Evolutionary conservation across 768 basidiomycete species (phyloP).

Genomic region (Rhodosporidiobolus sp.): DNA sequence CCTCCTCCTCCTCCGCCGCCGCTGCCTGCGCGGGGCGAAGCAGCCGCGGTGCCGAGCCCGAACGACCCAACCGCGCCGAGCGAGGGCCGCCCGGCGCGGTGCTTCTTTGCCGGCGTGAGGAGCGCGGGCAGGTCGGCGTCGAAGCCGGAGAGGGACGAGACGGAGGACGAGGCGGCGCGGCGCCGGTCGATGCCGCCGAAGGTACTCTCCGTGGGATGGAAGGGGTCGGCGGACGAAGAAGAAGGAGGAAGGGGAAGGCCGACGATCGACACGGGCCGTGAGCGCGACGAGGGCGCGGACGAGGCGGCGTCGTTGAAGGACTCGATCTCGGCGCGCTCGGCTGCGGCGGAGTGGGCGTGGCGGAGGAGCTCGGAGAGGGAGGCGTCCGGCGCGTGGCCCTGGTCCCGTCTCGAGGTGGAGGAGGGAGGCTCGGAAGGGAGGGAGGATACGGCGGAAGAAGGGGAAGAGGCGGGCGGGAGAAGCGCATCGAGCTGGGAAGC

Average conservation of each 20-base stretch:
- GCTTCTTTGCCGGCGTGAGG: background rate
- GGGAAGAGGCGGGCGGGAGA: background rate
- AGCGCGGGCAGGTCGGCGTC: background rate
- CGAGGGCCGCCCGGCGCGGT: constrained; percentile 11
- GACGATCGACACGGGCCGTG: background rate
- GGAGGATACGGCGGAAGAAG: background rate
- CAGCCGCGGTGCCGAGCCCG: background rate
- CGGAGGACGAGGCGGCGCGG: background rate
- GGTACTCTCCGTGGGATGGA: constrained; percentile 16
- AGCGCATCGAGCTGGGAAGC: background rate
- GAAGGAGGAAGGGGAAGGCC: too few relatives aligned
- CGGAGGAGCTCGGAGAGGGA: constrained; percentile 20
- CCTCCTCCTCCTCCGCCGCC: background rate
- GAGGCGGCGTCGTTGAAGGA: background rate
- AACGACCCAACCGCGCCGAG: constrained; percentile 10
- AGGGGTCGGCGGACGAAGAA: constrained; percentile 5
- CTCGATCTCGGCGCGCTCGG: constrained; percentile 12
- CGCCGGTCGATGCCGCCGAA: constrained; percentile 29
- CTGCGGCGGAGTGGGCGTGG: background rate
- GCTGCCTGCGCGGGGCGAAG: background rate
- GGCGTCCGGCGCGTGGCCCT: background rate
- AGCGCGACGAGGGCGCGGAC: background rate
- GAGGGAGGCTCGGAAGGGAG: too few relatives aligned
- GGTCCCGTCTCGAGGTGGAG: background rate
- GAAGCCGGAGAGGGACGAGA: background rate